Evolutionary conservation across 2,329 filamentous ascomycete species (phyloP).

Genomic region (Ophiosphaerella korrae): DNA sequence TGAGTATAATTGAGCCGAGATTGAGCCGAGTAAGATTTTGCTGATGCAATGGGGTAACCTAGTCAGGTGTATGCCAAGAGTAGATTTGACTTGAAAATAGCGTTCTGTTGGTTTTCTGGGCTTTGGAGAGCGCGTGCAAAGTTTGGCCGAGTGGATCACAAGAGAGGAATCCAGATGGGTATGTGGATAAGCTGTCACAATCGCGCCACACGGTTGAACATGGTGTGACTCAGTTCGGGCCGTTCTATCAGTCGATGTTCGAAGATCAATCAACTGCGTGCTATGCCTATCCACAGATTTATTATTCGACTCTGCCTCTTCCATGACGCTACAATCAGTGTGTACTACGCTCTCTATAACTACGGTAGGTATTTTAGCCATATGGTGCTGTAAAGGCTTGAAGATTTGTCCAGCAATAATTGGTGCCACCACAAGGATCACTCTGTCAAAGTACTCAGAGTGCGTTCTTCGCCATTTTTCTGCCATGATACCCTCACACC

Average conservation of each 20-base stretch:
- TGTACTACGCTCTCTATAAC: conserved; percentile 58
- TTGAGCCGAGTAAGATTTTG: too few species aligned
- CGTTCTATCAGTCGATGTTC: conserved; percentile 38
- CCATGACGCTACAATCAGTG: conserved; percentile 35
- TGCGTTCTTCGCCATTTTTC: conserved; percentile 15
- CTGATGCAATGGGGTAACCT: too few species aligned
- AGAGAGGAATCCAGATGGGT: conserved; percentile 46
- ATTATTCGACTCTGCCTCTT: neutral
- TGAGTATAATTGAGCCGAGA: too few species aligned
- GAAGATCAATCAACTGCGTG: conserved; percentile 39
- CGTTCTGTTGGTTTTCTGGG: conserved; percentile 53
- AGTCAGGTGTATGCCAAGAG: too few species aligned
- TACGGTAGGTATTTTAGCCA: conserved; percentile 55
- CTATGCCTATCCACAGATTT: neutral
- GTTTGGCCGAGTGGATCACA: conserved; percentile 51
- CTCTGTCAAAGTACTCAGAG: conserved; percentile 54
- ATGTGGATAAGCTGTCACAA: conserved; percentile 61
- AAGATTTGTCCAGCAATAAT: conserved; percentile 59
- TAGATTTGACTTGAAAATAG: conserved; percentile 46
- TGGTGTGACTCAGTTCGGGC: conserved; percentile 59
- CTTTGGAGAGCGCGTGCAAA: conserved; percentile 62
- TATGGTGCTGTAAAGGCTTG: conserved; percentile 45
- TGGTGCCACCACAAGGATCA: conserved; percentile 62
- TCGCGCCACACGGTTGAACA: conserved; percentile 55
- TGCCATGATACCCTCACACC: conserved; percentile 47